Evolutionary conservation across 2,329 filamentous ascomycete species (phyloP), one percentile per base, ranked within the genome.

Genomic region (Leptosphaerulina australis): DNA sequence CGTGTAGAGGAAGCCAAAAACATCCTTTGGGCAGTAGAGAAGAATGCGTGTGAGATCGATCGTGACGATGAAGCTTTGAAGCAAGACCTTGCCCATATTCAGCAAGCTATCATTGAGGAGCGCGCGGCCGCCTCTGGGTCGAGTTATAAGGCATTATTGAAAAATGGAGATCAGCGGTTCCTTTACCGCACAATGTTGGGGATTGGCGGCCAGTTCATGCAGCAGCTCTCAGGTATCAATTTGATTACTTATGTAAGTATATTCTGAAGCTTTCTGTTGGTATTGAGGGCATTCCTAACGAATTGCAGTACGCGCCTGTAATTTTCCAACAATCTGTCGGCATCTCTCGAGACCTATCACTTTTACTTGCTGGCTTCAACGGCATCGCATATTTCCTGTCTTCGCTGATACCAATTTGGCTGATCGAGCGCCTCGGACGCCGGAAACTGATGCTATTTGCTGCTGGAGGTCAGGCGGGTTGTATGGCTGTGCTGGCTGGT

Each of bases 321-420:
- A 78, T 79, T 45, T 78, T 79, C 55, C 71, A 79, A 44, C 59
- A 74, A 10, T 76, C 74, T 0, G 72, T 79, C 15, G 76, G 76
- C 7, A 75, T 79, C 54, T 62, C 64, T 1, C 72, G 73, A 30
- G 73, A 76, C 37, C 53, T 66, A 1, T 66, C 71, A 0, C 51
- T 71, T 11, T 51, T 74, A 21, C 26, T 74, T 15, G 67, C 70
- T 7, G 70, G 67, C 1, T 69, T 66, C 39, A 80, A 80, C 54
- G 78, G 78, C 2, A 65, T 74, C 5, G 72, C 68, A 1, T 76
- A 76, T 41, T 75, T 76, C 53, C 45, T 74, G 15, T 70, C 71
- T 1, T 67, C 72, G 1, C 55, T 72, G 17, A 62, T 74, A 29
- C 68, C 74, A 1, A 73, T 77, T 5, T 73, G 68, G 56, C 59